Percentiles rank a stretch among this genome's conserved stretches.
phyloP scores from a whole-genome alignment of 768 basidiomycete species.

The Hemileccinum impolitum region DNA sequence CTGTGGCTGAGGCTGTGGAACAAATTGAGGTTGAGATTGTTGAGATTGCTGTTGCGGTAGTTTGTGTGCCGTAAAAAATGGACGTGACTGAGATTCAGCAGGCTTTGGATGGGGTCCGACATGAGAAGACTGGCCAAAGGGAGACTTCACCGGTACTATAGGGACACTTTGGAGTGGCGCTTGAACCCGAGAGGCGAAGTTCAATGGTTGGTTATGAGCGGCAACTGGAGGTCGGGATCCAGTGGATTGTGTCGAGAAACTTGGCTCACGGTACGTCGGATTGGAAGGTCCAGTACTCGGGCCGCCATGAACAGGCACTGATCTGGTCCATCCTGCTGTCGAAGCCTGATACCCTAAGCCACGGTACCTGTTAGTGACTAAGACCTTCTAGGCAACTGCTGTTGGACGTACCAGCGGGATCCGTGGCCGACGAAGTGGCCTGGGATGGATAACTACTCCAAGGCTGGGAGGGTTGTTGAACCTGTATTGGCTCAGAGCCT shows the following conservation, averaged over 20 bases:
- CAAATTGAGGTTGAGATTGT: not conserved
- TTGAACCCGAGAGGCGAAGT: slow-evolving; percentile 3
- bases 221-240: not conserved
- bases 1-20: not conserved
- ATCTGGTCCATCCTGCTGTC: not conserved
- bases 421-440: not conserved
- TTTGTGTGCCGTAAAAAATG: too few relatives aligned
- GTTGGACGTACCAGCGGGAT: slow-evolving; percentile 10
- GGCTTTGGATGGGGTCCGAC: not conserved
- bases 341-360: slow-evolving; percentile 1
- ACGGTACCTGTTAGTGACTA: not conserved
- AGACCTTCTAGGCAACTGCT: not conserved
- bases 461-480: slow-evolving; percentile 8
- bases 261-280: not conserved
- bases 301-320: not conserved
- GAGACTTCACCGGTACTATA: not conserved
- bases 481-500: slow-evolving; percentile 2
- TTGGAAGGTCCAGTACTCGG: not conserved
- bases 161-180: slow-evolving; percentile 2
- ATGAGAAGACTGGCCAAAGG: not conserved
- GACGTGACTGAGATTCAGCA: not conserved
- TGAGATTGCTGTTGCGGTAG: slow-evolving; percentile 5
- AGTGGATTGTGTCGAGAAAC: not conserved
- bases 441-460: slow-evolving; percentile 13
- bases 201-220: slow-evolving; percentile 3